Evolutionary conservation across 257 asterid species (phyloP), one percentile per base, ranked within the genome.

Genomic region (Rhazya stricta): DNA sequence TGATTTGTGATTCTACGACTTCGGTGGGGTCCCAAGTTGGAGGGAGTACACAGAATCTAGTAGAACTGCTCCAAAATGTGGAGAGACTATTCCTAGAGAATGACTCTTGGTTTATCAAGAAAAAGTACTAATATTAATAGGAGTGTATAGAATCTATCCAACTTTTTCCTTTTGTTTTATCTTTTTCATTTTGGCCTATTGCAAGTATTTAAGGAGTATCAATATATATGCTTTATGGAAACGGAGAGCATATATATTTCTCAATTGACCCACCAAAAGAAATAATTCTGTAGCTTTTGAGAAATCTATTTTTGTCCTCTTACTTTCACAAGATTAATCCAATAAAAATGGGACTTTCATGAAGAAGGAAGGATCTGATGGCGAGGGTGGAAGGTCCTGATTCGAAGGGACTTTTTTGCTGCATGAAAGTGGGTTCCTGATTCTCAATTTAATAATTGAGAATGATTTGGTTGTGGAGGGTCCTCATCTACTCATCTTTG

Each of bases 401-500:
- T 81, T 83, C 83, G 77, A 66, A 77, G 71, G 71, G 72, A 36
- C 70, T 79, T 67, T 37, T 83, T 75, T 75, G 72, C 48, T 81
- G 84, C 87, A 81, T 83, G 84, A 85, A 78, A 83, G 86, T 87
- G 86, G 88, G 86, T 85, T 83, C 68, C 78, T 78, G 89, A 89
- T 87, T 87, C 88, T 69, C 79, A 57, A 62, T 67, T 76, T 77
- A 67, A 78, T 43, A 79, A 75, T 37, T 32, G 74, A 73, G 70
- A 62, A 69, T 62, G 80, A 74, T 67, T 82, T 77, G 54, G 67
- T 78, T 1, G 78, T 80, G 85, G 85, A 78, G 86, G 86, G 84
- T 79, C 84, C 82, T 54, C 56, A 79, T 84, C 43, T 76, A 62
- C 71, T 76, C 84, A 75, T 81, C 76, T 79, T 76, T 82, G 79